Percentiles rank a stretch among this genome's conserved stretches.
phyloP scores from a whole-genome alignment of 2,329 filamentous ascomycete species.

The Rugonectria rugulosa region DNA sequence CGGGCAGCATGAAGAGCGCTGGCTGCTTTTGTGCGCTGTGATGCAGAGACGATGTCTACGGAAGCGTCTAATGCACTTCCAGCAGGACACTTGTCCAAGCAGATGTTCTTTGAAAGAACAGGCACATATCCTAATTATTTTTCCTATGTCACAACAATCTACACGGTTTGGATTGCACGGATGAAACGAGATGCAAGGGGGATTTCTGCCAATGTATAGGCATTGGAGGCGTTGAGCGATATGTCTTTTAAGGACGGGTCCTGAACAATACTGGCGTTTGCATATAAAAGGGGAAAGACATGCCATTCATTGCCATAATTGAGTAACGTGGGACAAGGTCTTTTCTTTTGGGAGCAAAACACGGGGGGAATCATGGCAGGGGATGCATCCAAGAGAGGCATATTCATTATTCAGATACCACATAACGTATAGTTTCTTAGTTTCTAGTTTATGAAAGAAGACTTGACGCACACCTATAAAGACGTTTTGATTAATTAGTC shows the following conservation, averaged over 20 bases:
- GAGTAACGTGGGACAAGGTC: conserved; percentile 1
- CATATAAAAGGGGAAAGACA: conserved; percentile 27
- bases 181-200: conserved; percentile 27
- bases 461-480: too few species aligned
- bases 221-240: conserved; percentile 31
- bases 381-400: conserved; percentile 34
- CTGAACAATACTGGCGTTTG: conserved; percentile 30
- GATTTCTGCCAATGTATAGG: conserved; percentile 6
- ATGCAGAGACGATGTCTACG: conserved; percentile 4
- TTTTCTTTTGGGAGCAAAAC: conserved; percentile 1
- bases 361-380: conserved; percentile 20
- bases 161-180: conserved; percentile 27
- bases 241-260: conserved; percentile 21
- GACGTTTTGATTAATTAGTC: too few species aligned
- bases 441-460: conserved; percentile 8
- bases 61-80: conserved; percentile 1
- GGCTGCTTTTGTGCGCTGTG: conserved; percentile 29
- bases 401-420: conserved; percentile 36
- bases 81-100: conserved; percentile 6
- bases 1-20: conserved; percentile 37
- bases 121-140: conserved; percentile 23
- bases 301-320: conserved; percentile 1
- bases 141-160: conserved; percentile 28
- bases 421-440: conserved; percentile 36
- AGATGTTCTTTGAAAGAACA: conserved; percentile 26